Evolutionary conservation across 768 basidiomycete genomes (phyloP).

Genomic region (Boletellus ananas): DNA sequence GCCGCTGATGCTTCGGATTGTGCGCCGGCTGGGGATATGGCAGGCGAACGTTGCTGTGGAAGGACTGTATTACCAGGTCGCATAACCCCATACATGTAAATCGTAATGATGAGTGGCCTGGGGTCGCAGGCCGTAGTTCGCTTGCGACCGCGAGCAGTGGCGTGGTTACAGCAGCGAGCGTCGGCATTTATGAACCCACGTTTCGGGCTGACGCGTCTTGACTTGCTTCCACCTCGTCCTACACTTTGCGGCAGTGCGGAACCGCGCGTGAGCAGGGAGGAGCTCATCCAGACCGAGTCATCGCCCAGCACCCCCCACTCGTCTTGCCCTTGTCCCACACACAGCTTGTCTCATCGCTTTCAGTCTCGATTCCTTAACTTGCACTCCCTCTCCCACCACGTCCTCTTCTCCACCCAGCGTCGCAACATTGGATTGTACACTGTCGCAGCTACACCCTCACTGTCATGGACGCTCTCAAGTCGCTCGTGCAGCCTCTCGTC

Average conservation of each 20-base stretch:
- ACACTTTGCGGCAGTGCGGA: constrained; percentile 6
- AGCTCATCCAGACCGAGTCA: neutral
- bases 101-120: neutral
- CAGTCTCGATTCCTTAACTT: constrained; percentile 6
- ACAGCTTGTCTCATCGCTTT: constrained; percentile 25
- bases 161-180: constrained; percentile 21
- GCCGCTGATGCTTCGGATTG: constrained; percentile 61
- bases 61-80: constrained; percentile 47
- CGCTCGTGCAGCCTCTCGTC: constrained; percentile 76
- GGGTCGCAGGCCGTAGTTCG: constrained; percentile 1
- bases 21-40: constrained; percentile 70
- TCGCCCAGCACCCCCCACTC: neutral
- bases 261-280: neutral
- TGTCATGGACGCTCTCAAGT: constrained; percentile 76
- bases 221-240: constrained; percentile 26
- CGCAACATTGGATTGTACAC: constrained; percentile 40
- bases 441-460: constrained; percentile 17
- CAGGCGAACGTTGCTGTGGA: constrained; percentile 82
- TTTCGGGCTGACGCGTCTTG: constrained; percentile 37
- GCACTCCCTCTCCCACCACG: constrained; percentile 23
- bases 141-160: constrained; percentile 24
- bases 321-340: constrained; percentile 6
- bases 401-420: constrained; percentile 16
- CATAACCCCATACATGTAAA: constrained; percentile 10
- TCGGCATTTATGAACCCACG: constrained; percentile 25